These are phyloP conservation scores for Fusarium sp. DNA, from an alignment of 2,329 filamentous ascomycete genomes.

Conservation along the genomic window DNA sequence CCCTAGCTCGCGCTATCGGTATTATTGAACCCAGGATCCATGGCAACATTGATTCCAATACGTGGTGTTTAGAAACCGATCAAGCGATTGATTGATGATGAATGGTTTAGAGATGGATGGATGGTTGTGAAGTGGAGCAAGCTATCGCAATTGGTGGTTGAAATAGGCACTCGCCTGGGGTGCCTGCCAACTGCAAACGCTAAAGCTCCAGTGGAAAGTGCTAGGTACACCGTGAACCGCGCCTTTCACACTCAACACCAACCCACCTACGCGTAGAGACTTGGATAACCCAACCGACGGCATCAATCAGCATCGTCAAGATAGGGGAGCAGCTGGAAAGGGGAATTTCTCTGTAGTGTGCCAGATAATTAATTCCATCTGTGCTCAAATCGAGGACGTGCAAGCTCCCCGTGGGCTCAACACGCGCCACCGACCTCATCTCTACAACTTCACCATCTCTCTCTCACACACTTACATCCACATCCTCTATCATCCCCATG, in stretches of 20 bases:
- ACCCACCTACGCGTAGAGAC: neutral
- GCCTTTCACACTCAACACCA: neutral
- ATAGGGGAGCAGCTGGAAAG: neutral
- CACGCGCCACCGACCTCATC: constrained; percentile 14
- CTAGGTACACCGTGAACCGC: neutral
- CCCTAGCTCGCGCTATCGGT: neutral
- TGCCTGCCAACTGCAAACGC: neutral
- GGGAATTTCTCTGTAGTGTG: neutral
- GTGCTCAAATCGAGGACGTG: neutral
- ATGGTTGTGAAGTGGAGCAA: neutral
- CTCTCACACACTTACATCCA: constrained; percentile 16
- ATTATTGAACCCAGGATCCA: neutral
- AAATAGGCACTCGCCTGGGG: neutral
- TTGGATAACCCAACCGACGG: neutral
- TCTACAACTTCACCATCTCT: constrained; percentile 5
- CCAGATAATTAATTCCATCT: neutral
- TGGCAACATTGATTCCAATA: neutral
- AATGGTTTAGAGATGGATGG: neutral
- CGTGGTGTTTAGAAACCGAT: neutral
- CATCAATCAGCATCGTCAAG: neutral
- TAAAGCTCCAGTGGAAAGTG: neutral
- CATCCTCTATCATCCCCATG: constrained; percentile 62
- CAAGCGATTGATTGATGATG: neutral
- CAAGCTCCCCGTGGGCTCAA: neutral
- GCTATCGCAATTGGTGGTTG: neutral